These are phyloP conservation scores for Chionographis japonica DNA, from an alignment of 106 monocot species.

Conservation along the genomic window DNA sequence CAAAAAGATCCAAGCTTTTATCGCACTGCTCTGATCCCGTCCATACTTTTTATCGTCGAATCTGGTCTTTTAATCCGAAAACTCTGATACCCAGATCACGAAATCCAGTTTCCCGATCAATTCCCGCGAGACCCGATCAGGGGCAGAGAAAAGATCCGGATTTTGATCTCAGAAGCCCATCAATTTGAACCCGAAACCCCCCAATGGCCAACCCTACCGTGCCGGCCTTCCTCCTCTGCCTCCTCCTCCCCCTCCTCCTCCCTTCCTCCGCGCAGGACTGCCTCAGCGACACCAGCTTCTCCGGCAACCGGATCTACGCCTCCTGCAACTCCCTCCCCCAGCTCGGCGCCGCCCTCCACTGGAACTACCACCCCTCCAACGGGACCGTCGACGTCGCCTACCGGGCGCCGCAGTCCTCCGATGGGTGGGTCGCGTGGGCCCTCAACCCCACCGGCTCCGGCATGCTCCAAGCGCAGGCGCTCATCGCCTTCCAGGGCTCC, in stretches of 20 bases:
- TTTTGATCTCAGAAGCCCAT: too few species aligned
- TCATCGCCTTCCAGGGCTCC: slow-evolving; percentile 26
- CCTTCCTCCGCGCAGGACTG: slow-evolving; percentile 8
- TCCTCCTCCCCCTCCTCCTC: neutral
- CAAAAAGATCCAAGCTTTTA: too few species aligned
- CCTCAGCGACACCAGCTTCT: slow-evolving; percentile 6
- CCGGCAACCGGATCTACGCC: slow-evolving; percentile 9
- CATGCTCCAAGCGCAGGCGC: slow-evolving; percentile 34
- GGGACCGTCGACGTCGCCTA: slow-evolving; percentile 43
- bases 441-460: slow-evolving; percentile 24
- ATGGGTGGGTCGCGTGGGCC: slow-evolving; percentile 52
- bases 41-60: too few species aligned
- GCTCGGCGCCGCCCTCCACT: slow-evolving; percentile 40
- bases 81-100: too few species aligned
- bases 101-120: too few species aligned
- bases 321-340: slow-evolving; percentile 23
- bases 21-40: too few species aligned
- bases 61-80: too few species aligned
- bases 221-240: too few species aligned
- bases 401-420: slow-evolving; percentile 29
- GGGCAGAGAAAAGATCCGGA: too few species aligned
- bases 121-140: too few species aligned
- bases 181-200: too few species aligned
- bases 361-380: slow-evolving; percentile 35
- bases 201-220: too few species aligned